These are phyloP conservation scores for Collybia sordida DNA, from an alignment of 768 basidiomycete genomes.

Conservation along the genomic window DNA sequence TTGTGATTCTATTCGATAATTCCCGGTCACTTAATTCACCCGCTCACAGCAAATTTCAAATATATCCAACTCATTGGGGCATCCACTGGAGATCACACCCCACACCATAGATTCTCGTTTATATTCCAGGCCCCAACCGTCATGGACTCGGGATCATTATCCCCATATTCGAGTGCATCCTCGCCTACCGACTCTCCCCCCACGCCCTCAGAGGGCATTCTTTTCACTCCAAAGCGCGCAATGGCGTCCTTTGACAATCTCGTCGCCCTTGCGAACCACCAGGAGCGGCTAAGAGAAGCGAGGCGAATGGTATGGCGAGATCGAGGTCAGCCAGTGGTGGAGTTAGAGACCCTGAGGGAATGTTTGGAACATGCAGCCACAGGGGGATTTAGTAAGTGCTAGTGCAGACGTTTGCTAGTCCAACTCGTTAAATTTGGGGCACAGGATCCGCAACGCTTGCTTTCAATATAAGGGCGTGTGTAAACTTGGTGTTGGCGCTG, in stretches of 20 bases:
- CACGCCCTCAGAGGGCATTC: slow-evolving; percentile 28
- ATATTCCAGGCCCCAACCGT: background rate
- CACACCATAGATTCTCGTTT: background rate
- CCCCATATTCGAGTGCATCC: slow-evolving; percentile 10
- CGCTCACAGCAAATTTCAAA: too few species aligned
- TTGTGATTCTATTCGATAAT: too few species aligned
- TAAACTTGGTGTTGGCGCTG: slow-evolving; percentile 80
- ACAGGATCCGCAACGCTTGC: slow-evolving; percentile 81
- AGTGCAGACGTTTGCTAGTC: background rate
- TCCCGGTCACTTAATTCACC: too few species aligned
- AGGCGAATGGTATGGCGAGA: slow-evolving; percentile 84
- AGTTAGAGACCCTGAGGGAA: slow-evolving; percentile 60
- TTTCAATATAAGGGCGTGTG: slow-evolving; percentile 76
- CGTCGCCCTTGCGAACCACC: slow-evolving; percentile 81
- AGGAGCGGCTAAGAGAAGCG: slow-evolving; percentile 70
- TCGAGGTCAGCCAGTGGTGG: slow-evolving; percentile 71
- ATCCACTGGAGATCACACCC: background rate
- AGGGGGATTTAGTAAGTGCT: slow-evolving; percentile 69
- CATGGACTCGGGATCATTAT: slow-evolving; percentile 14
- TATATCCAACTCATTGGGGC: too few species aligned
- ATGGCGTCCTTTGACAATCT: slow-evolving; percentile 83
- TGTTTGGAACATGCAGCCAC: slow-evolving; percentile 69
- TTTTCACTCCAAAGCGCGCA: slow-evolving; percentile 53
- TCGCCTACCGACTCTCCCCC: slow-evolving; percentile 11
- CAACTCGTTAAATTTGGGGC: background rate